Evolutionary conservation across 139 green algal genomes (phyloP), one percentile per base, ranked within the genome.

Genomic region (Trebouxia sp.): DNA sequence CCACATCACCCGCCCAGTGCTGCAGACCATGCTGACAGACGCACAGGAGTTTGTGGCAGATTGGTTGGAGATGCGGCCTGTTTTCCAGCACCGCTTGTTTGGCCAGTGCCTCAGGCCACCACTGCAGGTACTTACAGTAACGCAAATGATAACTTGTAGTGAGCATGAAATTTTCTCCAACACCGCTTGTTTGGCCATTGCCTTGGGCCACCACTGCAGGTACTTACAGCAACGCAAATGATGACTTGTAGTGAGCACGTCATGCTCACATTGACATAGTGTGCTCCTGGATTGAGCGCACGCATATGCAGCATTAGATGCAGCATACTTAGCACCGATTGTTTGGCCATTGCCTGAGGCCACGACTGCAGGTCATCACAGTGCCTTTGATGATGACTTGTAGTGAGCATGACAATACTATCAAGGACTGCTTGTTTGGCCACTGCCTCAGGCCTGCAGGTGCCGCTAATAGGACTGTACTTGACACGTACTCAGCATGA

Each of bases 11-110:
- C 41, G 48, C 0, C 5, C 20, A 0, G 39, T 66, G 53, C 75
- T 96, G 79, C 47, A 65, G 22, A 81, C 87, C 72, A 85, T 88
- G 42, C 62, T 96, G 79, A 70, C 67, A 14, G 85, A 88, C 37
- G 91, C 88, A 0, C 42, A 53, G 0, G 72, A 83, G 1, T 96
- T 96, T 87, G 92, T 91, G 4, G 66, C 85, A 0, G 93, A 95
- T 67, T 97, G 93, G 93, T 32, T 37, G 10, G 91, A 96, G 89
- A 86, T 95, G 80, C 83, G 89, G 0, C 79, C 86, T 17, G 74
- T 94, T 15, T 83, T 85, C 2, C 78, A 87, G 42, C 85, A 83
- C 72, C 80, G 86, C 24, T 82, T 95, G 88, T 76, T 76, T 6
- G 85, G 84, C 32, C 56, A 41, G 1, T 80, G 92, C 20, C 62